Evolutionary conservation across 768 basidiomycete species (phyloP).

Genomic region (Amanita jacksonii): DNA sequence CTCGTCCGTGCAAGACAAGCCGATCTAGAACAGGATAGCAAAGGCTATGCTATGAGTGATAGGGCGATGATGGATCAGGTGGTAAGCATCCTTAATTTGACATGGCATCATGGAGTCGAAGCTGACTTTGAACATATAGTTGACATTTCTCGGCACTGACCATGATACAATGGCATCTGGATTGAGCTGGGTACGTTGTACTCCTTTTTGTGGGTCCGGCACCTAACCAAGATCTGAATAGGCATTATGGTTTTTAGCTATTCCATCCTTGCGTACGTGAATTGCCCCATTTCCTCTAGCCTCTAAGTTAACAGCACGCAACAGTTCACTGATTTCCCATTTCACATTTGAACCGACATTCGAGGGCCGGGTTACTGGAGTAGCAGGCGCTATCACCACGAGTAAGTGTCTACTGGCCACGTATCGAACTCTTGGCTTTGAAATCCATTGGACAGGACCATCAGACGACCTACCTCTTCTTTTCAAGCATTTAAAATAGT

Average conservation of each 20-base stretch:
- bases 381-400: constrained; percentile 26
- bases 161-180: too few species aligned
- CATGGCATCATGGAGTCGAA: background rate
- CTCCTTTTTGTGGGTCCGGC: background rate
- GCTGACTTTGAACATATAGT: background rate
- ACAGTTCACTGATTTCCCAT: constrained; percentile 27
- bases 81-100: constrained; percentile 10
- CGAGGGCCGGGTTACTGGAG: constrained; percentile 25
- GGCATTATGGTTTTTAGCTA: background rate
- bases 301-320: background rate
- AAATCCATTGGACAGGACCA: constrained; percentile 17
- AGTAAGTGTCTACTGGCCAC: constrained; percentile 24
- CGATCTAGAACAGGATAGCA: constrained; percentile 16
- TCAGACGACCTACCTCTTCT: constrained; percentile 28
- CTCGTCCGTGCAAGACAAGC: constrained; percentile 27
- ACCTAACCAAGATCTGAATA: too few species aligned
- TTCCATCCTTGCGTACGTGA: too few species aligned
- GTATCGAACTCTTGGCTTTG: constrained; percentile 14
- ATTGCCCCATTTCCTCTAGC: too few species aligned
- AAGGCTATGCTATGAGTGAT: constrained; percentile 25
- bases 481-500: too few species aligned
- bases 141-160: background rate
- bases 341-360: constrained; percentile 34
- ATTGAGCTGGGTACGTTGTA: too few species aligned
- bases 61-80: constrained; percentile 32